Percentiles rank a stretch among this genome's conserved stretches.
phyloP scores from a whole-genome alignment of 2,329 filamentous ascomycete genomes.

The Exophiala sideris region DNA sequence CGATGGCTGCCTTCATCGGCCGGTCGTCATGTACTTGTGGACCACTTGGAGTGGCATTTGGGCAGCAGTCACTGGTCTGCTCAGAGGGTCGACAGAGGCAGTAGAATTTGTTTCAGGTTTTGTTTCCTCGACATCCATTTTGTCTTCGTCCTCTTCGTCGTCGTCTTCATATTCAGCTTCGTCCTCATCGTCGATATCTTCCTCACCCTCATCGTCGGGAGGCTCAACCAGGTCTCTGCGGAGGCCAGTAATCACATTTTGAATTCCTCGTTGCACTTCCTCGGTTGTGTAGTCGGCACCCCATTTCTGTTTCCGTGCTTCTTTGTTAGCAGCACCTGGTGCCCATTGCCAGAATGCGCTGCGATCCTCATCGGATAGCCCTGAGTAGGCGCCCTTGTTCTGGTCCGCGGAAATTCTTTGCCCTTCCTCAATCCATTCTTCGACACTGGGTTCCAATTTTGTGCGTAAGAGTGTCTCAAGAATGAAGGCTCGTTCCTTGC shows the following conservation, averaged over 20 bases:
- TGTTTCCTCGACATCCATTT: constrained; percentile 38
- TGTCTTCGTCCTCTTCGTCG: constrained; percentile 44
- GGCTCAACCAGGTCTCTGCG: constrained; percentile 57
- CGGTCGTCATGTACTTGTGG: constrained; percentile 52
- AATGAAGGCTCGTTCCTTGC: constrained; percentile 62
- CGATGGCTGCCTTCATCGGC: constrained; percentile 25
- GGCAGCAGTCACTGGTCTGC: constrained; percentile 28
- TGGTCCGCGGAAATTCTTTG: constrained; percentile 44
- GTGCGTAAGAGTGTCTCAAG: constrained; percentile 72
- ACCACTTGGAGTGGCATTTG: constrained; percentile 46
- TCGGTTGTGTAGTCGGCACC: constrained; percentile 68
- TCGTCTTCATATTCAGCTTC: constrained; percentile 50
- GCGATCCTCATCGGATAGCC: constrained; percentile 48
- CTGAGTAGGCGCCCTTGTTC: constrained; percentile 14
- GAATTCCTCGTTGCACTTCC: constrained; percentile 63
- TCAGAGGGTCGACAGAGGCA: constrained; percentile 37
- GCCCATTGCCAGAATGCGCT: constrained; percentile 61
- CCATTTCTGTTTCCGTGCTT: constrained; percentile 48
- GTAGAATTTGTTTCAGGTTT: constrained; percentile 30
- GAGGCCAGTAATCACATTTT: constrained; percentile 71
- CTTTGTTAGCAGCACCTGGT: constrained; percentile 46
- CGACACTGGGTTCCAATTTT: constrained; percentile 75
- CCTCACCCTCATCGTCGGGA: constrained; percentile 38
- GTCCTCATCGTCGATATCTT: constrained; percentile 52
- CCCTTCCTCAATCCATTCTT: constrained; percentile 67